phyloP scores from a whole-genome alignment of 345 rosid species.

The Durio zibethinus region DNA sequence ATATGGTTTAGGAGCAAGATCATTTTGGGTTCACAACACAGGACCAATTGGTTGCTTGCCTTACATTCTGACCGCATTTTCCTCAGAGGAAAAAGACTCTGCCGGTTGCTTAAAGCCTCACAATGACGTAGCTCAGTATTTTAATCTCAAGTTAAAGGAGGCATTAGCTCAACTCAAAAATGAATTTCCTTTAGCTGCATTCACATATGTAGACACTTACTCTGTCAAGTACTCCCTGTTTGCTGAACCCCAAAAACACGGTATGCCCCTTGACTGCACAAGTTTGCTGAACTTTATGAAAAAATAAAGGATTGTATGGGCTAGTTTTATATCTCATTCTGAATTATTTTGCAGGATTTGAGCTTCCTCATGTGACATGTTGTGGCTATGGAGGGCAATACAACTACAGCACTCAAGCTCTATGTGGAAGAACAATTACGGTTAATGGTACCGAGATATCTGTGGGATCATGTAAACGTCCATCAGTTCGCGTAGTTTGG shows the following conservation, averaged over 20 bases:
- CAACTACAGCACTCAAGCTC: conserved; percentile 9
- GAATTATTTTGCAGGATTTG: conserved; percentile 27
- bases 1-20: conserved; percentile 40
- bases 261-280: conserved; percentile 20
- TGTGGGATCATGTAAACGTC: conserved; percentile 28
- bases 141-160: conserved; percentile 39
- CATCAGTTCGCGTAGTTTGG: conserved; percentile 32
- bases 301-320: not conserved
- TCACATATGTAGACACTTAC: conserved; percentile 51
- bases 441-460: conserved; percentile 19
- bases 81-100: conserved; percentile 31
- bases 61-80: conserved; percentile 28
- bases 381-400: conserved; percentile 37
- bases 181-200: conserved; percentile 32
- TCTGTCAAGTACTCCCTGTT: conserved; percentile 50
- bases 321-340: not conserved
- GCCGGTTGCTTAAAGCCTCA: conserved; percentile 48
- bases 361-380: conserved; percentile 27
- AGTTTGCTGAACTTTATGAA: not conserved
- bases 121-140: conserved; percentile 47
- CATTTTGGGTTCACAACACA: conserved; percentile 72
- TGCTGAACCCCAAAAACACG: conserved; percentile 33
- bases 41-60: conserved; percentile 76
- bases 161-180: conserved; percentile 31
- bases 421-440: conserved; percentile 16